Conservation (phyloP, 164 flowering plant species). For the Houttuynia cordata region DNA sequence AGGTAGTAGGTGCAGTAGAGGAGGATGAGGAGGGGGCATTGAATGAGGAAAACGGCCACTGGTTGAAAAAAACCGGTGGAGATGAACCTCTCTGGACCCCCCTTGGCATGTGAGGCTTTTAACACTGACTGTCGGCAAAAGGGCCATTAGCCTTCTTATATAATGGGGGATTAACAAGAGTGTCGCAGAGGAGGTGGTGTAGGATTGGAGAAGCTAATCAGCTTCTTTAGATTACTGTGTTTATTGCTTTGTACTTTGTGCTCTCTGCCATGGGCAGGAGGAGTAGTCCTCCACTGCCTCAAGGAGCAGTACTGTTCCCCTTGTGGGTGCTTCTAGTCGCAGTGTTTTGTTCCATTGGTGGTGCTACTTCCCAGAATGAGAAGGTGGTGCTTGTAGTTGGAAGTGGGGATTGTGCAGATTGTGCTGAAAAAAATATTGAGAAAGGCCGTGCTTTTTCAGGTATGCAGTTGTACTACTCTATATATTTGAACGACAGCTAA, state of each 20-base stretch:
- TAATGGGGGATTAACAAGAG: background rate
- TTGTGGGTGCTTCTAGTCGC: conserved; percentile 22
- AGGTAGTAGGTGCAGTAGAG: background rate
- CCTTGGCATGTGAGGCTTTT: conserved; percentile 6
- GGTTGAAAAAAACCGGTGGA: conserved; percentile 3
- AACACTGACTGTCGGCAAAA: conserved; percentile 3
- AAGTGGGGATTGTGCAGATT: conserved; percentile 57
- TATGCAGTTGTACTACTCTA: no score
- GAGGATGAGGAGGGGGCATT: no score
- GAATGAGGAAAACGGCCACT: conserved; percentile 3
- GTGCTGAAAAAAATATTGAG: conserved; percentile 34
- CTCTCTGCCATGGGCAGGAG: conserved; percentile 1
- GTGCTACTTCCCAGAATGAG: background rate
- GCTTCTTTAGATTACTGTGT: background rate
- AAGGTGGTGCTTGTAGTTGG: conserved; percentile 53
- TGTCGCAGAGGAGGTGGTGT: background rate
- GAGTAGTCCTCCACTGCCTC: background rate
- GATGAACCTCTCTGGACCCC: background rate
- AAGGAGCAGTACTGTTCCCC: conserved; percentile 5
- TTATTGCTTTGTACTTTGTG: background rate
- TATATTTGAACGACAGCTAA: no score
- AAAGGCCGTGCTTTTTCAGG: conserved; percentile 57
- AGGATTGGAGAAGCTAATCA: background rate
- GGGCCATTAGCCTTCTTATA: no score
- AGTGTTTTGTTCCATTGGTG: conserved; percentile 26